These are phyloP conservation scores for Aureobasidium sp. DNA, from an alignment of 2,329 filamentous ascomycete genomes.

Conservation along the genomic window DNA sequence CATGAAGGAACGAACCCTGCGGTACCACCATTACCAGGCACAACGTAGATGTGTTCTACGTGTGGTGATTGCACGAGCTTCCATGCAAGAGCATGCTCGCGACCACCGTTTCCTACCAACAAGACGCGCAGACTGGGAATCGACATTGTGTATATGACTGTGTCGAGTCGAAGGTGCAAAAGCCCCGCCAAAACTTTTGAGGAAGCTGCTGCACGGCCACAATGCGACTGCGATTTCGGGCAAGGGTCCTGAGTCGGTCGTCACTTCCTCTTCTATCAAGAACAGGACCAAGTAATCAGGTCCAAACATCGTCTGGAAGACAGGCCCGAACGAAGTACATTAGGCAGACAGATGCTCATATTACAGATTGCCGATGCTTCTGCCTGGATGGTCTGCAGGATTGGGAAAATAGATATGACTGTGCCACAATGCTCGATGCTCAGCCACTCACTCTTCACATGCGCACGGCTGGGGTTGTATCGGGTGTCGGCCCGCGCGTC, in stretches of 20 bases:
- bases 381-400: neutral
- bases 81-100: conserved; percentile 93
- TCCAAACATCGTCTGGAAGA: no score
- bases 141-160: conserved; percentile 19
- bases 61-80: conserved; percentile 77
- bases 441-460: neutral
- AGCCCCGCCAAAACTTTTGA: conserved; percentile 5
- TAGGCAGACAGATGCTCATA: neutral
- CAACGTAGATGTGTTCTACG: conserved; percentile 65
- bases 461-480: neutral
- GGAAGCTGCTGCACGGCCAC: neutral
- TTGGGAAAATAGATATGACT: neutral
- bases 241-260: neutral
- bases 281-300: no score
- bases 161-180: neutral
- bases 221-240: neutral
- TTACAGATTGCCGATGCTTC: neutral
- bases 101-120: conserved; percentile 85
- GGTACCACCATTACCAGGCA: conserved; percentile 82
- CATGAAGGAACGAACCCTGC: conserved; percentile 35
- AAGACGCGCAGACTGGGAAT: conserved; percentile 56
- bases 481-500: neutral
- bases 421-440: neutral
- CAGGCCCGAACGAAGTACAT: neutral
- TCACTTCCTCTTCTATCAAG: neutral